Evolutionary conservation across 345 rosid species (phyloP).

Genomic region (Arabidopsis suecica): DNA sequence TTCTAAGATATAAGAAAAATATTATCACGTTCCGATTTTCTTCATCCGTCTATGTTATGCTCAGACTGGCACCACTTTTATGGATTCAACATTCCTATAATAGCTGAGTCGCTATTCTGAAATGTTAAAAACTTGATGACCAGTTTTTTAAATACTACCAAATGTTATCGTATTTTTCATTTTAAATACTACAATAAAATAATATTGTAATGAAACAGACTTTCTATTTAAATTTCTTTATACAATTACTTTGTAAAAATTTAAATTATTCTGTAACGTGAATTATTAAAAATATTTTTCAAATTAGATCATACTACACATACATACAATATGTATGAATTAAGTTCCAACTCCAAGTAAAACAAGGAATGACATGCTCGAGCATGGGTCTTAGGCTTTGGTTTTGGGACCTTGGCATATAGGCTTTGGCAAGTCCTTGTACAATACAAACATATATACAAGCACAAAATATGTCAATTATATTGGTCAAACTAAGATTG

Average conservation of each 20-base stretch:
- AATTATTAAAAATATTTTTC: neutral
- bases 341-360: slow-evolving; percentile 3
- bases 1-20: neutral
- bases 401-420: slow-evolving; percentile 32
- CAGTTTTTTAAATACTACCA: too few species aligned
- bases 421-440: slow-evolving; percentile 37
- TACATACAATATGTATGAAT: neutral
- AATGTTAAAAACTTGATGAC: too few species aligned
- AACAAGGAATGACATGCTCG: slow-evolving; percentile 15
- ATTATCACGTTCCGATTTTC: too few species aligned
- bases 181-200: neutral
- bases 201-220: neutral
- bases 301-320: neutral
- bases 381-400: slow-evolving; percentile 32
- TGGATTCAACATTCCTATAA: too few species aligned
- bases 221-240: too few species aligned
- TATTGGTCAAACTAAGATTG: slow-evolving; percentile 22
- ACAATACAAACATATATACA: slow-evolving; percentile 27
- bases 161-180: too few species aligned
- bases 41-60: too few species aligned
- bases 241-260: neutral
- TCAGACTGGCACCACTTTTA: too few species aligned
- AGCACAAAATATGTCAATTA: slow-evolving; percentile 18
- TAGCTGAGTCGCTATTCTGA: too few species aligned
- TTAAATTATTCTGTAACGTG: neutral